Evolutionary conservation across 768 basidiomycete genomes (phyloP).

Genomic region (Boletus tomentosulus): DNA sequence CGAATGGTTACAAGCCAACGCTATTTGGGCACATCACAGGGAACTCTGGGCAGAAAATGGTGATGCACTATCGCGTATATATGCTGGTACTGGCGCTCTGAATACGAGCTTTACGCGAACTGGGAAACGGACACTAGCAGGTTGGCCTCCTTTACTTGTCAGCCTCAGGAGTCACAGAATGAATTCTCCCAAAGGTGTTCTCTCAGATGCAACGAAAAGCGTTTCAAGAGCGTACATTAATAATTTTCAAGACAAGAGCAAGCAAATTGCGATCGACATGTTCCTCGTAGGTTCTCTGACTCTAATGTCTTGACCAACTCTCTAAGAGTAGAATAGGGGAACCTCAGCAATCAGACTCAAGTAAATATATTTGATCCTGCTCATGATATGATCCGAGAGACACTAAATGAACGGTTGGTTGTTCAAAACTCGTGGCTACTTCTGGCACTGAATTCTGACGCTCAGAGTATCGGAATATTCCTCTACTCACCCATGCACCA

Average conservation of each 20-base stretch:
- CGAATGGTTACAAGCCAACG: constrained; percentile 65
- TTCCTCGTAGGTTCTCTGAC: constrained; percentile 63
- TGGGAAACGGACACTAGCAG: constrained; percentile 90
- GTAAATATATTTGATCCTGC: constrained; percentile 94
- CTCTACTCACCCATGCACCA: constrained; percentile 57
- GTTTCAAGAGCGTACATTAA: constrained; percentile 95
- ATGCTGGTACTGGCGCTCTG: constrained; percentile 89
- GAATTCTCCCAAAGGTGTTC: constrained; percentile 50
- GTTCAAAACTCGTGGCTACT: not conserved
- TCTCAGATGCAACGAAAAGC: constrained; percentile 96
- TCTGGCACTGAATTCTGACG: constrained; percentile 1
- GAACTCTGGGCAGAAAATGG: constrained; percentile 98
- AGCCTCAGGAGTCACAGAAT: not conserved
- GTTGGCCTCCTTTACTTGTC: constrained; percentile 33
- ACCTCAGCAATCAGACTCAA: constrained; percentile 80
- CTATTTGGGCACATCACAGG: constrained; percentile 83
- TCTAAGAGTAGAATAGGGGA: constrained; percentile 60
- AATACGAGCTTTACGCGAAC: constrained; percentile 95
- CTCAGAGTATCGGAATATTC: constrained; percentile 81
- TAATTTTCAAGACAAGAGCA: constrained; percentile 94
- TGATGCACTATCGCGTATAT: constrained; percentile 88
- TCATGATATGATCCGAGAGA: constrained; percentile 77
- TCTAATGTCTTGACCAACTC: not conserved
- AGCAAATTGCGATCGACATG: constrained; percentile 93
- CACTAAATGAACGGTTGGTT: constrained; percentile 62